A percentile compares a stretch with the other conserved stretches of the same genome.
Evolutionary conservation across 2,329 filamentous ascomycete species (phyloP).

Genomic region (Verruconis gallopava): DNA sequence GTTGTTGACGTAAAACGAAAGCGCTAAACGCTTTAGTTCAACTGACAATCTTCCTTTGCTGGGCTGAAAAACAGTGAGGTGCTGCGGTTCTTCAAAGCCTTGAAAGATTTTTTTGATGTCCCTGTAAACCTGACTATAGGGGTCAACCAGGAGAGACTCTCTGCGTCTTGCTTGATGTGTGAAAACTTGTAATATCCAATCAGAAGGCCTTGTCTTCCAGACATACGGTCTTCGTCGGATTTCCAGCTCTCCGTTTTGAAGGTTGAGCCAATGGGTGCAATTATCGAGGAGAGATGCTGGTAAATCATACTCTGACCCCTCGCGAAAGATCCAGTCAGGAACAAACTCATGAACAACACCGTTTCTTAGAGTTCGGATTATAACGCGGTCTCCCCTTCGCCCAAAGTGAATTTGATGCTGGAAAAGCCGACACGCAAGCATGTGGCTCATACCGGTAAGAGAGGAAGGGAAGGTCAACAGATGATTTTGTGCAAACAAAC

Average conservation of each 20-base stretch:
- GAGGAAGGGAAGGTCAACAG: constrained; percentile 41
- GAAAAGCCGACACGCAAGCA: constrained; percentile 24
- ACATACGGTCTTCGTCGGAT: constrained; percentile 34
- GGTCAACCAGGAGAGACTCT: constrained; percentile 33
- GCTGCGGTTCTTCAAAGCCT: constrained; percentile 32
- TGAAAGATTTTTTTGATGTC: constrained; percentile 33
- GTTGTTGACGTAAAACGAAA: constrained; percentile 40
- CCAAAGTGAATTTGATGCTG: constrained; percentile 43
- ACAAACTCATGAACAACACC: constrained; percentile 25
- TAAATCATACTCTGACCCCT: constrained; percentile 27
- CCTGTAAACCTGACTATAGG: constrained; percentile 29
- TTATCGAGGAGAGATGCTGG: constrained; percentile 37
- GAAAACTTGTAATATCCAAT: constrained; percentile 29
- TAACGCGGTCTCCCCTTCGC: constrained; percentile 24
- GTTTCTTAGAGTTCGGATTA: constrained; percentile 30
- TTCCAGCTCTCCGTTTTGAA: constrained; percentile 34
- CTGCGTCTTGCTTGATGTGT: constrained; percentile 18
- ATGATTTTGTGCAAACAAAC: constrained; percentile 41
- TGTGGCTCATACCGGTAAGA: constrained; percentile 41
- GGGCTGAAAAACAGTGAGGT: constrained; percentile 38
- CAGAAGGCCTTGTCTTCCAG: constrained; percentile 26
- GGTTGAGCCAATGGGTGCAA: constrained; percentile 49
- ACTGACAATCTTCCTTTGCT: constrained; percentile 24
- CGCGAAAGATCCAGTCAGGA: constrained; percentile 17
- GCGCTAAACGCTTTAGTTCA: constrained; percentile 39